Evolutionary conservation across 441 rosid genomes (phyloP).

Genomic region (Cnidoscolus chayamansa): DNA sequence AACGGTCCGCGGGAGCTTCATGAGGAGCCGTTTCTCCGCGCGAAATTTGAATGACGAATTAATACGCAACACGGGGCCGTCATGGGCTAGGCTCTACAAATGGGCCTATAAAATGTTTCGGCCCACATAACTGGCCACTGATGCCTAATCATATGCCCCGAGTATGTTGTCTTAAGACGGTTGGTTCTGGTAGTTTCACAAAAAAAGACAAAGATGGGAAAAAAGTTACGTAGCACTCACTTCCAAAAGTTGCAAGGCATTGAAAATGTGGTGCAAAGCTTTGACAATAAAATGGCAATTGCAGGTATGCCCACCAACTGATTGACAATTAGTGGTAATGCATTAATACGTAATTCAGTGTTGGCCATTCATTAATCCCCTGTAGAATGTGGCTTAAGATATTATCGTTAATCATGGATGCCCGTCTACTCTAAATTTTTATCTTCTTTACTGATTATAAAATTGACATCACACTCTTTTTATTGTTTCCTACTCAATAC

Average conservation of each 20-base stretch:
- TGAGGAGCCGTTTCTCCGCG: not conserved
- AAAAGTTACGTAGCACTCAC: not conserved
- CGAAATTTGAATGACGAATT: not conserved
- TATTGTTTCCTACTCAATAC: not conserved
- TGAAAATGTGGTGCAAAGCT: not conserved
- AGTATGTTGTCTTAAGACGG: not conserved
- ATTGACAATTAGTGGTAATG: not conserved
- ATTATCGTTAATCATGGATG: slow-evolving; percentile 4
- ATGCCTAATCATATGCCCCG: too few relatives aligned
- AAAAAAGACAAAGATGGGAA: not conserved
- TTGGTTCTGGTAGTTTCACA: not conserved
- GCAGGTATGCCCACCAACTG: not conserved
- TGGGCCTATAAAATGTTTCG: not conserved
- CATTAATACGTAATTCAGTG: not conserved
- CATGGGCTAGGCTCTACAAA: not conserved
- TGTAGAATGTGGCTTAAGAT: not conserved
- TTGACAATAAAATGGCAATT: not conserved
- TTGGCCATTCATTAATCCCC: not conserved
- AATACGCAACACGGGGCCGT: too few relatives aligned
- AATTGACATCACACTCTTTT: not conserved
- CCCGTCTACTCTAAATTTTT: not conserved
- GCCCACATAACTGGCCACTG: not conserved
- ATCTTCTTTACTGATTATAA: not conserved
- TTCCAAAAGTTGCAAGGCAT: not conserved
- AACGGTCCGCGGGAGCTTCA: slow-evolving; percentile 26